Conservation (phyloP, 176 grass and related monocot species). For the Tuctoria greenei region DNA sequence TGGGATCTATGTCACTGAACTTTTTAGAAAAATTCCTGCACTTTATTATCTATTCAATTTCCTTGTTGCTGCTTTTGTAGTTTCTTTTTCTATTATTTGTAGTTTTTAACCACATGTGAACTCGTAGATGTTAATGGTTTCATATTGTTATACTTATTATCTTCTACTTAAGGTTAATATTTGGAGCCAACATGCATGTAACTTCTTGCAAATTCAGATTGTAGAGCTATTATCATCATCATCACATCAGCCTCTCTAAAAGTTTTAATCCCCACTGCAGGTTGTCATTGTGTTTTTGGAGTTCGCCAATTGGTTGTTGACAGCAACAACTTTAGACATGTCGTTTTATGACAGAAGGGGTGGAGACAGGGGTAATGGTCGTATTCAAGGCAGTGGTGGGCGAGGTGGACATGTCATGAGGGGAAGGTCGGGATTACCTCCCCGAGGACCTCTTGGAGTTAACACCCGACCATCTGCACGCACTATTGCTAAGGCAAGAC, state of each 20-base stretch:
- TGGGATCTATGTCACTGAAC: not conserved
- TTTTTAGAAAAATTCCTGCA: not conserved
- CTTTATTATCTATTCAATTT: not conserved
- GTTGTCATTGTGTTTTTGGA: slow-evolving; percentile 23
- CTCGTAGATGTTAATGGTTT: not conserved
- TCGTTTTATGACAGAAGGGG: slow-evolving; percentile 66
- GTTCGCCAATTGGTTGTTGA: slow-evolving; percentile 13
- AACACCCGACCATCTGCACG: slow-evolving; percentile 70
- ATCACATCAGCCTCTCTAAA: not conserved
- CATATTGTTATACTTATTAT: not conserved
- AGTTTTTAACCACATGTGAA: not conserved
- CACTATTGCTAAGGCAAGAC: slow-evolving; percentile 96
- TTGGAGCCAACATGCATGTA: not conserved
- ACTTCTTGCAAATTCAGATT: slow-evolving; percentile 5
- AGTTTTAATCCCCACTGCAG: slow-evolving; percentile 35
- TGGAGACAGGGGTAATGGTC: slow-evolving; percentile 52
- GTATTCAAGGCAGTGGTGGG: slow-evolving; percentile 58
- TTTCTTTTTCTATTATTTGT: not conserved
- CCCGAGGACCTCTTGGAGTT: slow-evolving; percentile 82
- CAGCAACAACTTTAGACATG: slow-evolving; percentile 47
- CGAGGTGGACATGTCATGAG: slow-evolving; percentile 60
- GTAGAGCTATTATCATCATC: not conserved
- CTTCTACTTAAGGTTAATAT: not conserved
- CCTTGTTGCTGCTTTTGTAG: not conserved
- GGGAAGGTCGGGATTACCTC: slow-evolving; percentile 62